These are phyloP conservation scores for Myriosclerotinia duriaeana DNA, from an alignment of 2,329 filamentous ascomycete species.

Conservation along the genomic window DNA sequence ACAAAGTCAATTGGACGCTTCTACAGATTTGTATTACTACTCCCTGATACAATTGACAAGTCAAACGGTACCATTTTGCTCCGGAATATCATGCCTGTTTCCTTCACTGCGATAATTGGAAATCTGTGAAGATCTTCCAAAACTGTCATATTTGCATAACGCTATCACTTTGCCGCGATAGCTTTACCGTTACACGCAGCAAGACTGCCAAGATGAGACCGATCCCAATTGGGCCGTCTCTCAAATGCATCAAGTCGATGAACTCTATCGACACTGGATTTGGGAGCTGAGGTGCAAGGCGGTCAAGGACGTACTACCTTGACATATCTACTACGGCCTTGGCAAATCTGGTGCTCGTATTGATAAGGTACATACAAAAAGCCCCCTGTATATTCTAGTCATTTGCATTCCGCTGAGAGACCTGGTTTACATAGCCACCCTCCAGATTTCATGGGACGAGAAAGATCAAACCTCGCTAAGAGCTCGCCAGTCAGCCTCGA, in stretches of 20 bases:
- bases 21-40: too few species aligned
- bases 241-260: background rate
- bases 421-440: background rate
- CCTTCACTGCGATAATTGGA: too few species aligned
- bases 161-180: too few species aligned
- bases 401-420: background rate
- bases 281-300: background rate
- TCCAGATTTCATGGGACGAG: background rate
- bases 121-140: background rate
- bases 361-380: background rate
- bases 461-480: background rate
- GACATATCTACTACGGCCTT: background rate
- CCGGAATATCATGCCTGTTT: background rate
- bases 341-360: background rate
- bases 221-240: background rate
- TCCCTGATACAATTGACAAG: background rate
- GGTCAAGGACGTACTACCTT: background rate
- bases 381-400: background rate
- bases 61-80: background rate
- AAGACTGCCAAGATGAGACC: too few species aligned
- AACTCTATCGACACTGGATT: too few species aligned
- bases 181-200: too few species aligned
- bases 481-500: conserved; percentile 3
- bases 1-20: background rate
- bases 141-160: background rate